Evolutionary conservation across 2,329 filamentous ascomycete genomes (phyloP).

Genomic region (Emmonsiellopsis sp.): DNA sequence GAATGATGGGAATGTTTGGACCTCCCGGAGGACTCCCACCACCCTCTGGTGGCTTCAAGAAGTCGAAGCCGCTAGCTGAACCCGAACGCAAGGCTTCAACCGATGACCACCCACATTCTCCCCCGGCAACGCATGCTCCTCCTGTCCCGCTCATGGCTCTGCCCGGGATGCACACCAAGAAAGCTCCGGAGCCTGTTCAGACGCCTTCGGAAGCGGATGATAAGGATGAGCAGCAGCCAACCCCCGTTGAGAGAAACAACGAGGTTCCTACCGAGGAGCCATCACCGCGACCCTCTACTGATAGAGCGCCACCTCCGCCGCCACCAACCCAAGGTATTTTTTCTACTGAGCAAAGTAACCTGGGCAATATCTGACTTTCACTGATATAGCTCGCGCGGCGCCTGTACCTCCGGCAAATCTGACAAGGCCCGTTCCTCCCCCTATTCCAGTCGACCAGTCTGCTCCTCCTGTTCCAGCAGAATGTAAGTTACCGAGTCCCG

Average conservation of each 20-base stretch:
- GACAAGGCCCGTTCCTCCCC: constrained; percentile 29
- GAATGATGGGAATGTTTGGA: constrained; percentile 86
- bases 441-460: constrained; percentile 26
- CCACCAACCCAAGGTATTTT: constrained; percentile 44
- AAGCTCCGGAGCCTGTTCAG: constrained; percentile 41
- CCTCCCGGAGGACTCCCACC: constrained; percentile 49
- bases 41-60: constrained; percentile 16
- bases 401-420: constrained; percentile 35
- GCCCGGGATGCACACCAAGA: constrained; percentile 49
- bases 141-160: constrained; percentile 50
- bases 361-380: constrained; percentile 1
- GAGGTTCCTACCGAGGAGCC: constrained; percentile 30
- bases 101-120: constrained; percentile 21
- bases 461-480: constrained; percentile 36
- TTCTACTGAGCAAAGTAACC: constrained; percentile 1
- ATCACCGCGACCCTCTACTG: constrained; percentile 26
- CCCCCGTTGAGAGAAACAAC: constrained; percentile 15
- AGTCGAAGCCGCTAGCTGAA: constrained; percentile 36
- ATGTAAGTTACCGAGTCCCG: constrained; percentile 40
- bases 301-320: constrained; percentile 33
- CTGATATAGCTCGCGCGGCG: constrained; percentile 32
- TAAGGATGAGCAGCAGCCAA: constrained; percentile 40
- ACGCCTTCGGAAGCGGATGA: constrained; percentile 37
- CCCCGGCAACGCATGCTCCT: constrained; percentile 27
- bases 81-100: constrained; percentile 22